A percentile compares a stretch with the other conserved stretches of the same genome.
Evolutionary conservation across 495 filamentous ascomycete genomes (phyloP).

Genomic region (Daldinia loculata): DNA sequence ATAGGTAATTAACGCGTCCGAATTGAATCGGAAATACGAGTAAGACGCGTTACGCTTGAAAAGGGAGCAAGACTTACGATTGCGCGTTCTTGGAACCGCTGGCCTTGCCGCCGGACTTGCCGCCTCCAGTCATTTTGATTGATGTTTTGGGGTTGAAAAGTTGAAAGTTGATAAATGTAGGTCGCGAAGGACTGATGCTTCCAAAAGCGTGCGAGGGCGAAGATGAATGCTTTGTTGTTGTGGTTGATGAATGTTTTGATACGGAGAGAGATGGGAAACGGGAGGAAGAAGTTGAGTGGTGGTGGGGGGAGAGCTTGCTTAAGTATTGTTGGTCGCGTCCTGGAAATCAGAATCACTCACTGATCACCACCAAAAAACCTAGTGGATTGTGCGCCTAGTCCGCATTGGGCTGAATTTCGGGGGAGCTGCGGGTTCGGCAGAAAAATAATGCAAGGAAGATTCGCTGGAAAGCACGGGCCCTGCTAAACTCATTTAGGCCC

Average conservation of each 20-base stretch:
- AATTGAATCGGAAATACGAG: background rate
- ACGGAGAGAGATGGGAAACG: constrained; percentile 49
- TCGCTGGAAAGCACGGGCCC: background rate
- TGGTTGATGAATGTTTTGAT: constrained; percentile 31
- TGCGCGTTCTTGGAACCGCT: constrained; percentile 96
- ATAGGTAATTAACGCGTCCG: background rate
- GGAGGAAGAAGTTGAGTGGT: constrained; percentile 47
- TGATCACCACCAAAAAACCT: constrained; percentile 58
- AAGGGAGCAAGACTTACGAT: constrained; percentile 71
- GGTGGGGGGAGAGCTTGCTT: constrained; percentile 60
- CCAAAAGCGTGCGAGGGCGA: constrained; percentile 24
- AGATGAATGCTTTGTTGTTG: constrained; percentile 24
- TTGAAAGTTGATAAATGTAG: constrained; percentile 43
- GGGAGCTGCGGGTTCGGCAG: constrained; percentile 30
- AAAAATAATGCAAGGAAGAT: constrained; percentile 39
- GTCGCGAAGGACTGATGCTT: constrained; percentile 32
- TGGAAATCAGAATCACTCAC: constrained; percentile 51
- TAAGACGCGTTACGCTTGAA: constrained; percentile 11
- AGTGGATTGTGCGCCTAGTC: constrained; percentile 53
- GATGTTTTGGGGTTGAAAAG: constrained; percentile 47
- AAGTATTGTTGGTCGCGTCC: constrained; percentile 63
- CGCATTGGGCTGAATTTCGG: constrained; percentile 44
- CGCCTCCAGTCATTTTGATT: constrained; percentile 95
- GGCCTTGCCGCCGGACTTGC: constrained; percentile 99
- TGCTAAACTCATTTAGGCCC: background rate